phyloP scores from a whole-genome alignment of 2,329 filamentous ascomycete genomes.

The Scytalidium lignicola region DNA sequence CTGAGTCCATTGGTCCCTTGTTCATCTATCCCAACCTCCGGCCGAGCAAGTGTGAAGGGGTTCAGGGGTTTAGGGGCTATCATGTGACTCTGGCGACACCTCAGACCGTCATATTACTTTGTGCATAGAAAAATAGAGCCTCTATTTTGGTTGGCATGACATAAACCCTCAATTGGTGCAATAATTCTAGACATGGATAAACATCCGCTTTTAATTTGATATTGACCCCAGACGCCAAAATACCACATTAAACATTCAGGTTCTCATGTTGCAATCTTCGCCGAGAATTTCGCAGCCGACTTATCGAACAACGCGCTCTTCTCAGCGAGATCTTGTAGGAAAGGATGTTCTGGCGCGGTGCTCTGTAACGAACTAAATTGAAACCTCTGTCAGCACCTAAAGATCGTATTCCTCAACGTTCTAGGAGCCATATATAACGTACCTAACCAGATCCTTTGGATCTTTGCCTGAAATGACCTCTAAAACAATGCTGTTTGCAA shows the following conservation, averaged over 20 bases:
- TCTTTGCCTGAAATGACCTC: slow-evolving; percentile 73
- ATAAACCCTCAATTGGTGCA: background rate
- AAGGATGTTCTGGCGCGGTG: slow-evolving; percentile 60
- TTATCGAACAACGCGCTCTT: slow-evolving; percentile 87
- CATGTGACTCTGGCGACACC: background rate
- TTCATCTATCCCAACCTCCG: too few relatives aligned
- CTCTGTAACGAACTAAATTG: slow-evolving; percentile 47
- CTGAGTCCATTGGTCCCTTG: too few relatives aligned
- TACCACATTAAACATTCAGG: background rate
- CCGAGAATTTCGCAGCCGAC: slow-evolving; percentile 78
- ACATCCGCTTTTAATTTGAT: background rate
- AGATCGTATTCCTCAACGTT: background rate
- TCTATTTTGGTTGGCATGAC: background rate
- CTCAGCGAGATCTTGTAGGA: slow-evolving; percentile 70
- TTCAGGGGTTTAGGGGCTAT: too few relatives aligned
- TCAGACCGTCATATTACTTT: background rate
- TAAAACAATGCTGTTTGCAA: slow-evolving; percentile 80
- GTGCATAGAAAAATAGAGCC: background rate
- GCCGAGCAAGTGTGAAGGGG: too few relatives aligned
- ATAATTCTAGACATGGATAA: background rate
- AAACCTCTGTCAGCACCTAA: slow-evolving; percentile 2
- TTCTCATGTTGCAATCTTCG: slow-evolving; percentile 63
- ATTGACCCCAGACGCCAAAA: background rate
- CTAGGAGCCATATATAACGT: slow-evolving; percentile 32
- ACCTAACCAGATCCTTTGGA: slow-evolving; percentile 56